Conservation (phyloP, 2,329 filamentous ascomycete species). For the Botrytis cinerea region DNA sequence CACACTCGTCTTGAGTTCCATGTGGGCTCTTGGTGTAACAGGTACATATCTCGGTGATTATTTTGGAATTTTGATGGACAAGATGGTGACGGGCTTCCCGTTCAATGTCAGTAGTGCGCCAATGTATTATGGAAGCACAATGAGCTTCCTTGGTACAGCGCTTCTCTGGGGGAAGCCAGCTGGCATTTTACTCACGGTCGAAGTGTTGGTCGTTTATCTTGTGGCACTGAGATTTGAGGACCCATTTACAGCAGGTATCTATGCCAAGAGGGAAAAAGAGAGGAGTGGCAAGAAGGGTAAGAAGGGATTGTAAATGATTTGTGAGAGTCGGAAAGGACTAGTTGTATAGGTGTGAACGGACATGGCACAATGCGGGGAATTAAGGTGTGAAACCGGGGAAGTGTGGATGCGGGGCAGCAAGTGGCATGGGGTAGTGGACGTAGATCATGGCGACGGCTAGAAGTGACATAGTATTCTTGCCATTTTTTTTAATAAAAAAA, state of each 20-base stretch:
- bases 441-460: neutral
- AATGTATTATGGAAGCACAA: slow-evolving; percentile 94
- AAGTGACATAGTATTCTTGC: neutral
- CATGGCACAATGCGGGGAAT: neutral
- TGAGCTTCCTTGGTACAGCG: slow-evolving; percentile 88
- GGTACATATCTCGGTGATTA: slow-evolving; percentile 98
- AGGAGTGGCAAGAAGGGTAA: slow-evolving; percentile 42
- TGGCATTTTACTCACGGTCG: slow-evolving; percentile 71
- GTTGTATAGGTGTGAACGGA: slow-evolving; percentile 7
- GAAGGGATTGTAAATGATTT: slow-evolving; percentile 34
- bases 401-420: slow-evolving; percentile 2
- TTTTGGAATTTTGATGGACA: slow-evolving; percentile 96
- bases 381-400: slow-evolving; percentile 14
- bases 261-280: slow-evolving; percentile 75
- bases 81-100: slow-evolving; percentile 90
- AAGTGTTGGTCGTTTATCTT: slow-evolving; percentile 77
- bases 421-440: neutral
- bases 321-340: neutral
- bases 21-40: slow-evolving; percentile 89
- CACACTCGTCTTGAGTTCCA: slow-evolving; percentile 81
- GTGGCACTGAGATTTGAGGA: slow-evolving; percentile 86
- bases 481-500: too few species aligned
- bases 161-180: slow-evolving; percentile 85
- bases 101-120: slow-evolving; percentile 90
- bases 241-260: slow-evolving; percentile 91